phyloP scores from a whole-genome alignment of 192 early-diverging fungal species.

The Mortierella alpina region DNA sequence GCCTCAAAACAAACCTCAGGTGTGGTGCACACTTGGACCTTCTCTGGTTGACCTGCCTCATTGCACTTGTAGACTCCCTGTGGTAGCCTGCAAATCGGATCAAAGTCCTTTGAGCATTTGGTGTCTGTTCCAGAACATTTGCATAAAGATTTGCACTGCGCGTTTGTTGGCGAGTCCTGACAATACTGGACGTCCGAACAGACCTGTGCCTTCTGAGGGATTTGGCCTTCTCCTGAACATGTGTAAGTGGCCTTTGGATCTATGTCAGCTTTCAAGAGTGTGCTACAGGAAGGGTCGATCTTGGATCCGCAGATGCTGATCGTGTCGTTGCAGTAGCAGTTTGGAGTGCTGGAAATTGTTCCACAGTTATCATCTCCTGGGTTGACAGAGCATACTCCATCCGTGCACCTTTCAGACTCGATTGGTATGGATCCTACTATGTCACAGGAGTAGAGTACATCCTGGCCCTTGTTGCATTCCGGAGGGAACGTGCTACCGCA shows the following conservation, averaged over 20 bases:
- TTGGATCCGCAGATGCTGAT: not conserved
- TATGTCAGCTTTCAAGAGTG: not conserved
- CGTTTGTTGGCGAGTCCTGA: no score
- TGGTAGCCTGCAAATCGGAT: not conserved
- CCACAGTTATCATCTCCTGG: slow-evolving; percentile 1
- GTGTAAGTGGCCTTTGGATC: no score
- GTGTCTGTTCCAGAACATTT: not conserved
- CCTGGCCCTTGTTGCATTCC: not conserved
- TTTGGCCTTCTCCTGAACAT: no score
- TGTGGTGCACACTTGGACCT: not conserved
- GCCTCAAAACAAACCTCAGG: not conserved
- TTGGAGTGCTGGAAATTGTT: not conserved
- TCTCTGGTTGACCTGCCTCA: not conserved
- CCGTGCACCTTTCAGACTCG: not conserved
- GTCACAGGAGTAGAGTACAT: not conserved
- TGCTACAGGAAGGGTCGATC: not conserved
- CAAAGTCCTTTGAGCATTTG: slow-evolving; percentile 1
- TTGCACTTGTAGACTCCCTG: slow-evolving; percentile 1
- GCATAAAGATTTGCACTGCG: not conserved
- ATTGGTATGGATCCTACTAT: not conserved
- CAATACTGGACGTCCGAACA: no score
- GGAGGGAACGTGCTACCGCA: slow-evolving; percentile 12
- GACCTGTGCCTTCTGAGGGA: no score
- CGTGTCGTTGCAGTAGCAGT: not conserved
- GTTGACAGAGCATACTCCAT: not conserved